A percentile compares a stretch with the other conserved stretches of the same genome.
phyloP scores from a whole-genome alignment of 2,329 filamentous ascomycete genomes.

The Aulographum hederae region DNA sequence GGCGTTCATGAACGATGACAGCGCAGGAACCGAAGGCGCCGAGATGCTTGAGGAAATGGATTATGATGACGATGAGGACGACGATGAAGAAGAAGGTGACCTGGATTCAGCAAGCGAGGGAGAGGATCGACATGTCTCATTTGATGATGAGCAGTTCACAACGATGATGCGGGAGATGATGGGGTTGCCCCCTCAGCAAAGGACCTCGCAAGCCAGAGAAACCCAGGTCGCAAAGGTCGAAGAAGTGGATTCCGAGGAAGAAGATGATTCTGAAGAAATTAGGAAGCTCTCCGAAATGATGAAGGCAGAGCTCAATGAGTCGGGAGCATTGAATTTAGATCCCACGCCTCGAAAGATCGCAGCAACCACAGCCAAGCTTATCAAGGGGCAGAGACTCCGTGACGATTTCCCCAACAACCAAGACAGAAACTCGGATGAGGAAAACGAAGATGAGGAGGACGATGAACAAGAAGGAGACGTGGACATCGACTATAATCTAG shows the following conservation, averaged over 20 bases:
- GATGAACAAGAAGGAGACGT: constrained; percentile 38
- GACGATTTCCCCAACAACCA: not conserved
- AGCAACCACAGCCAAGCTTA: not conserved
- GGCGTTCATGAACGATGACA: constrained; percentile 72
- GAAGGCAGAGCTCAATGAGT: not conserved
- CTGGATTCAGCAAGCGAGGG: constrained; percentile 46
- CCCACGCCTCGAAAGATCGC: not conserved
- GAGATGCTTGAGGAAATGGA: constrained; percentile 54
- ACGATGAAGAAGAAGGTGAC: constrained; percentile 23
- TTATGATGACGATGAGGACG: constrained; percentile 36
- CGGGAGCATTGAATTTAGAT: not conserved
- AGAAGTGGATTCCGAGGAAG: constrained; percentile 1
- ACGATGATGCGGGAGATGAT: constrained; percentile 88
- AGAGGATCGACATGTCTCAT: too few species aligned
- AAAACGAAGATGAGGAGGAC: too few species aligned
- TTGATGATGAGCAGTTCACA: constrained; percentile 68
- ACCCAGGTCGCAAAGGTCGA: not conserved
- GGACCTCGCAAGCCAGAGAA: constrained; percentile 3
- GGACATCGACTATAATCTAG: constrained; percentile 70
- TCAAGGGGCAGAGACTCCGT: not conserved
- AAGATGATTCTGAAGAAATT: constrained; percentile 1
- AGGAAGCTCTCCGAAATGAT: not conserved
- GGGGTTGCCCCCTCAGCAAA: constrained; percentile 34
- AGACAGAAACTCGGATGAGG: constrained; percentile 21
- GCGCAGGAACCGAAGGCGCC: constrained; percentile 62